Evolutionary conservation across 2,329 filamentous ascomycete species (phyloP).

Genomic region (Pyricularia sp.): DNA sequence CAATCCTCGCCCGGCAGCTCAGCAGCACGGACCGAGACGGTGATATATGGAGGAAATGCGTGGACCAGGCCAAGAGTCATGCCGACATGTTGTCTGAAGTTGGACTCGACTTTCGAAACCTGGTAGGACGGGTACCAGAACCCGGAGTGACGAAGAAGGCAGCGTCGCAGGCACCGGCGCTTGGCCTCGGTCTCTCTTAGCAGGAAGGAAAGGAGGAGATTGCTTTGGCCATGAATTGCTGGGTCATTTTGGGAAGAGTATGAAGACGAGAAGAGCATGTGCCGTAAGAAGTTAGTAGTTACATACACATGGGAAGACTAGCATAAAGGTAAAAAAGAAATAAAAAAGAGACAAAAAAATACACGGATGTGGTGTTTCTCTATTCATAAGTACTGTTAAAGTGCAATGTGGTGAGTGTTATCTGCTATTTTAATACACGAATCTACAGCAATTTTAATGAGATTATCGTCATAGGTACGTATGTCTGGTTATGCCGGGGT

Average conservation of each 20-base stretch:
- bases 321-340: background rate
- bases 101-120: conserved; percentile 74
- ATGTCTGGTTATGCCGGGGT: background rate
- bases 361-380: background rate
- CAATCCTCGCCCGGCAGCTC: conserved; percentile 67
- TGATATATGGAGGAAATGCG: conserved; percentile 67
- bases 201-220: background rate
- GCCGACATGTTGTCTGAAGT: conserved; percentile 70
- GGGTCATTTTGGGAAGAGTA: background rate
- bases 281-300: background rate
- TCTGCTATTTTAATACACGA: background rate
- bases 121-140: conserved; percentile 51
- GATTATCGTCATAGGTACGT: background rate
- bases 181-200: conserved; percentile 2
- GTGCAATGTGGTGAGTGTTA: background rate
- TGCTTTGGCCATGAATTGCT: background rate
- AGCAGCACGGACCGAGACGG: conserved; percentile 72
- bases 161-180: background rate
- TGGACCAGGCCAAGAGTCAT: conserved; percentile 70
- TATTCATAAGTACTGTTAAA: background rate
- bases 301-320: background rate
- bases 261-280: background rate
- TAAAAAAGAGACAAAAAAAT: background rate
- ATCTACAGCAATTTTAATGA: background rate
- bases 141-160: conserved; percentile 12